Base-by-base conservation (phyloP, 306 rosid genomes). In the Cucurbita argyrosperma region DNA sequence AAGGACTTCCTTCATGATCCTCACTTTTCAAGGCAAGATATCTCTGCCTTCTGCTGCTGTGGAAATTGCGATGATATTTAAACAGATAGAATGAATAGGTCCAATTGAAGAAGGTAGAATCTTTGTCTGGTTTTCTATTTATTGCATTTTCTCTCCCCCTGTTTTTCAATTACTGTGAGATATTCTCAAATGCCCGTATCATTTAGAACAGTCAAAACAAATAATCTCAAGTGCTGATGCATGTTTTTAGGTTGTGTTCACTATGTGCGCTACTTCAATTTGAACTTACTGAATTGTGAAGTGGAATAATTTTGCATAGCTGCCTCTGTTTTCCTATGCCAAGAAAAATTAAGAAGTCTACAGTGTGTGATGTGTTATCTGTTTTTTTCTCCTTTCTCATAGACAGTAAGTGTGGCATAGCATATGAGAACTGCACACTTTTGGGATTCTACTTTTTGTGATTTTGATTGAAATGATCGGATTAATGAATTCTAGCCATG, bases 231-330 rank as follows among this genome's bases (percentile, higher is more conserved):
- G 78, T 82, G 77, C 68, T 58, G 70, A 58, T 74, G 42, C 81
- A 46, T 78, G 77, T 80, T 85, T 62, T 77, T 85, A 78, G 82
- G 83, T 81, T 85, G 79, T 82, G 55, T 64, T 78, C 74, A 63
- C 75, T 60, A 64, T 84, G 72, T 84, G 73, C 81, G 72, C 82
- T 67, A 85, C 64, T 76, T 87, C 46, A 80, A 78, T 74, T 66
- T 43, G 79, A 81, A 74, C 78, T 75, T 76, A 61, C 43, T 40
- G 70, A 63, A 40, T 38, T 63, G 30, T 39, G 50, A 63, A 63
- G 21, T 62, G 68, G 11, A 62, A 62, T 38, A 62, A 62, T 62
- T 62, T 8, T 62, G 45, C 3, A 40, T 2, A n/a, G 49, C 35
- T 64, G 67, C 45, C 35, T 64, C 51, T 59, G 2, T 40, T 39